Base-by-base conservation (phyloP, 129 eudicot genomes). In the Silybum marianum region DNA sequence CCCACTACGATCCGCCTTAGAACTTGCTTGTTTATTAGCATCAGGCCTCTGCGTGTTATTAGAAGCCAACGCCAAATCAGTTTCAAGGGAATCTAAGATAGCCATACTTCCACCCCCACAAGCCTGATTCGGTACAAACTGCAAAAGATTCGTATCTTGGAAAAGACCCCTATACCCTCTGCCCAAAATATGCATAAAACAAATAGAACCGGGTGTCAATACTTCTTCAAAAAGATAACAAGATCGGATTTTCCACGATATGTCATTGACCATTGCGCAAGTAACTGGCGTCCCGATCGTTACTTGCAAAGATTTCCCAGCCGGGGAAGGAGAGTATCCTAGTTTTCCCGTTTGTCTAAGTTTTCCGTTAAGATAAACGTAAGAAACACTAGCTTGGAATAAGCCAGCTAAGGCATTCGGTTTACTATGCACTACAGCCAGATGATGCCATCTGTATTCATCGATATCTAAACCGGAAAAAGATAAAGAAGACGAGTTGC, bases 101-200 rank as follows among this genome's bases (percentile, higher is more conserved):
- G 98, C 90, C 98, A 96, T 93, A 80, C 89, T 90, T 74, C 94
- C 99, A 46, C 98, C 98, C 68, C 99, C 97, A 87, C 99, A 96
- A 30, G 98, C 98, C 85, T 93, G 98, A 75, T 91, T 93, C 8
- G 98, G 99, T 40, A 96, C 89, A 87, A 91, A 96, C 23, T 86
- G 93, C 83, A 93, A 86, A 85, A 96, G 86, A 82, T 93, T 83
- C n/a, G 95, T 90, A 32, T 96, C 99, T 82, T 96, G 99, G 76
- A 93, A 96, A 72, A 96, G 95, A 34, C 99, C 99, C 86, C 91
- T 90, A 77, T 96, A 96, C 81, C 98, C 99, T 90, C 98, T 81
- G 67, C 99, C 99, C 80, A 96, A 88, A 67, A 96, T 91, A 85
- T 93, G 93, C 97, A 96, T 96, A 80, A 96, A 93, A 83, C 92